Evolutionary conservation across 2,329 filamentous ascomycete species (phyloP).

Genomic region (Ceratocystis papillata): DNA sequence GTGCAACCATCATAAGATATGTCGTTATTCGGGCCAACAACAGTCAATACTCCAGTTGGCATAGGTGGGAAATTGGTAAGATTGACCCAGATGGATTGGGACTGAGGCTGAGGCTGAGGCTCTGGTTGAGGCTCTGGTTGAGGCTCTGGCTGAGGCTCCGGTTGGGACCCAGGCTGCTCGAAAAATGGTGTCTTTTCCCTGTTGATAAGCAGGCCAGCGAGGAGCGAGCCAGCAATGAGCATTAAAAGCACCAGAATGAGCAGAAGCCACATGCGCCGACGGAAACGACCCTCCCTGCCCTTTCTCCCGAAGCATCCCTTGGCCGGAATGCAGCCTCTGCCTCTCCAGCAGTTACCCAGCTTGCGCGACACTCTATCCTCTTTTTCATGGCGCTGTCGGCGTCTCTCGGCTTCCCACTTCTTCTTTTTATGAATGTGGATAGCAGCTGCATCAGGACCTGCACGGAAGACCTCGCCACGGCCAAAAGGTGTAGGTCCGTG

Average conservation of each 20-base stretch:
- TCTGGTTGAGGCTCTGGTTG: background rate
- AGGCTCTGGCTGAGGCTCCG: background rate
- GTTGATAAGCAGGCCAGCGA: slow-evolving; percentile 41
- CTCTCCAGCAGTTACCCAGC: slow-evolving; percentile 53
- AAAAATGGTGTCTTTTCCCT: slow-evolving; percentile 5
- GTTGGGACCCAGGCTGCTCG: background rate
- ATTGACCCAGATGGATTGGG: slow-evolving; percentile 60
- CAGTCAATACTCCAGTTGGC: slow-evolving; percentile 69
- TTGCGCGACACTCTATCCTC: slow-evolving; percentile 51
- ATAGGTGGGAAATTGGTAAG: slow-evolving; percentile 78
- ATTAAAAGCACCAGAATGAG: slow-evolving; percentile 45
- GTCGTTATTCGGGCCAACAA: slow-evolving; percentile 60
- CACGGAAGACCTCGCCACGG: slow-evolving; percentile 35
- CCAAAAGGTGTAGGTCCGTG: slow-evolving; percentile 35
- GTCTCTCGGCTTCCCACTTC: slow-evolving; percentile 17
- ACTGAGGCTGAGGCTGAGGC: background rate
- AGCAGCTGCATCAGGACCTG: slow-evolving; percentile 37
- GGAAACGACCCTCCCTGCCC: slow-evolving; percentile 53
- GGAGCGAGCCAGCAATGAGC: slow-evolving; percentile 44
- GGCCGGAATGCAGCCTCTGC: slow-evolving; percentile 50
- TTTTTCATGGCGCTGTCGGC: slow-evolving; percentile 50
- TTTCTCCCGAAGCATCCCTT: slow-evolving; percentile 55
- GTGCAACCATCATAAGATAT: slow-evolving; percentile 59
- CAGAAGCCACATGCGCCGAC: slow-evolving; percentile 49
- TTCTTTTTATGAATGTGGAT: slow-evolving; percentile 4